These are phyloP conservation scores for Podaxis sp. DNA, from an alignment of 768 basidiomycete genomes.

Conservation along the genomic window DNA sequence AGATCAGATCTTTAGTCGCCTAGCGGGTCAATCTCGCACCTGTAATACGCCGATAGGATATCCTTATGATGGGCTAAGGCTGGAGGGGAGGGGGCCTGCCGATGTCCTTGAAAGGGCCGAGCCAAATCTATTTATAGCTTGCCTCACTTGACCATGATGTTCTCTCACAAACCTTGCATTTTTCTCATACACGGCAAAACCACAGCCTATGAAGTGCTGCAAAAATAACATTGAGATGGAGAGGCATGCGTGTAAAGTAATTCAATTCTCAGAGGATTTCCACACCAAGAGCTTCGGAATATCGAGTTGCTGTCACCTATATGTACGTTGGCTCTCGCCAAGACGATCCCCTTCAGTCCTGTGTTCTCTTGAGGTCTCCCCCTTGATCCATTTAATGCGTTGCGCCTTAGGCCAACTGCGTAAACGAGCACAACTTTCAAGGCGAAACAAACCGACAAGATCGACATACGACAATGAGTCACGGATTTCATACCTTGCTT, in stretches of 20 bases:
- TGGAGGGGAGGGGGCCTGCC: neutral
- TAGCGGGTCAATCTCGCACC: slow-evolving; percentile 4
- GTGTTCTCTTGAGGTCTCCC: neutral
- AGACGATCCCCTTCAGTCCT: neutral
- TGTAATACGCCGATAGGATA: slow-evolving; percentile 8
- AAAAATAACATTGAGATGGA: slow-evolving; percentile 8
- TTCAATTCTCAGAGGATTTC: slow-evolving; percentile 11
- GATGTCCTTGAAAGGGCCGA: neutral
- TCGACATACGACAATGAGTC: neutral
- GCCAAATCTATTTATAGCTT: neutral
- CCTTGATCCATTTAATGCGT: neutral
- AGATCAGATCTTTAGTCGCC: neutral
- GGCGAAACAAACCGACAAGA: neutral
- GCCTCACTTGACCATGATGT: neutral
- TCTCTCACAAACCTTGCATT: slow-evolving; percentile 6
- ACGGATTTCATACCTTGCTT: slow-evolving; percentile 4
- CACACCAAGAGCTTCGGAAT: slow-evolving; percentile 6
- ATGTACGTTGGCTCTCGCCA: neutral
- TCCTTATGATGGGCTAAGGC: neutral
- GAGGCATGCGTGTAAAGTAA: slow-evolving; percentile 9
- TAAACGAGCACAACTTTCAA: neutral
- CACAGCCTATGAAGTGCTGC: slow-evolving; percentile 4
- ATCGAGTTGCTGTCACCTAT: neutral
- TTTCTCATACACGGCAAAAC: slow-evolving; percentile 7
- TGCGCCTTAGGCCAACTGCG: neutral